A percentile compares a stretch with the other conserved stretches of the same genome.
Evolutionary conservation across 1,139 yeast genomes (phyloP).

Genomic region (Fermentozyma sake): DNA sequence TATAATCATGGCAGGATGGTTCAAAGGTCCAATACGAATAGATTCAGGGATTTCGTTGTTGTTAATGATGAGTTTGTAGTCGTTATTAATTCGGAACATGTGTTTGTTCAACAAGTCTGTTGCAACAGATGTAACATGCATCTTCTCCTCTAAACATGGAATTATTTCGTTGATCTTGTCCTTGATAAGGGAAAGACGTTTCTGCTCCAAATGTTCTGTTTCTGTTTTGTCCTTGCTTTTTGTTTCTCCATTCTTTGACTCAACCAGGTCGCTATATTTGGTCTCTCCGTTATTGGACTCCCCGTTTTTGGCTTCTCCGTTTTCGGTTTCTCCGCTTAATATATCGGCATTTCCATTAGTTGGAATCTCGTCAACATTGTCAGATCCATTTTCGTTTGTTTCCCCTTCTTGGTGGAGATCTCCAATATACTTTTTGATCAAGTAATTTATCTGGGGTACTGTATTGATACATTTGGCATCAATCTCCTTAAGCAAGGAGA

Average conservation of each 20-base stretch:
- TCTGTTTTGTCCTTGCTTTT: constrained; percentile 4
- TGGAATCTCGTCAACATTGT: constrained; percentile 2
- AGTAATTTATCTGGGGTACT: constrained; percentile 60
- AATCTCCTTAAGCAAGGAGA: constrained; percentile 85
- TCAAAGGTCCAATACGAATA: constrained; percentile 64
- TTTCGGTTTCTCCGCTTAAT: no score
- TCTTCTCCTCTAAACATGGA: constrained; percentile 93
- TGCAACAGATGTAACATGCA: constrained; percentile 95
- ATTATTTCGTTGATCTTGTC: constrained; percentile 62
- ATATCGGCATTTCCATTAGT: constrained; percentile 30
- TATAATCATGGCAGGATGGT: constrained; percentile 84
- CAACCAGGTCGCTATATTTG: no score
- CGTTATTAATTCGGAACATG: constrained; percentile 70
- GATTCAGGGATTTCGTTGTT: constrained; percentile 72
- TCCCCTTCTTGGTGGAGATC: constrained; percentile 31
- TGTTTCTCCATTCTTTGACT: constrained; percentile 1
- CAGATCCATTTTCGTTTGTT: no score
- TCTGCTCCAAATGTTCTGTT: constrained; percentile 3
- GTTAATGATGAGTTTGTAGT: constrained; percentile 64
- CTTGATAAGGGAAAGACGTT: constrained; percentile 33
- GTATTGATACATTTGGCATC: constrained; percentile 88
- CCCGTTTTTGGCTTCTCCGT: no score
- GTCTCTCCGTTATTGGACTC: no score
- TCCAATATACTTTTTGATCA: constrained; percentile 54
- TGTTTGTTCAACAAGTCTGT: constrained; percentile 72